Evolutionary conservation across 768 basidiomycete species (phyloP).

Genomic region (Russula emetica): DNA sequence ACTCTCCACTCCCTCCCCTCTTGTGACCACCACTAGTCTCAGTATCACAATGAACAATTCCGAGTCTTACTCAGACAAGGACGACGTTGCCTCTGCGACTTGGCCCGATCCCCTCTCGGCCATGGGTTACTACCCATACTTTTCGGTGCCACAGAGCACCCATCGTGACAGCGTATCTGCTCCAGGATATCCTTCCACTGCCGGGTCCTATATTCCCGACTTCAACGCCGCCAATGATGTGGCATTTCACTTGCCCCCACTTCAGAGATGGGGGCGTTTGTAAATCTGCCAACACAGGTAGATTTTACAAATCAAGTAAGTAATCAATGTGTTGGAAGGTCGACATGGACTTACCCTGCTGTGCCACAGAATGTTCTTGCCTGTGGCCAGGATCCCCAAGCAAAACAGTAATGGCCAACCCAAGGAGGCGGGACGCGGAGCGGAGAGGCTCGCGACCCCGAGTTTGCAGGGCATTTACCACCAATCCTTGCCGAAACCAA

Average conservation of each 20-base stretch:
- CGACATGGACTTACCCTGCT: not conserved
- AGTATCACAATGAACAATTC: not conserved
- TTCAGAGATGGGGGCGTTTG: not conserved
- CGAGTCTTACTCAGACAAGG: not conserved
- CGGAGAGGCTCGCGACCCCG: not conserved
- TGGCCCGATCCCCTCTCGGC: not conserved
- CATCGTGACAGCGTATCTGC: not conserved
- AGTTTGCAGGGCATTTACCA: not conserved
- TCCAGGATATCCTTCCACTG: not conserved
- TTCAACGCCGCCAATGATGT: not conserved
- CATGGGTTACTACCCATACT: not conserved
- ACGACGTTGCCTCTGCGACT: not conserved
- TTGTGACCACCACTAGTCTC: not conserved
- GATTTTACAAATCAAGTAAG: not conserved
- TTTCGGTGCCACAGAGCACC: not conserved
- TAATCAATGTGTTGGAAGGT: not conserved
- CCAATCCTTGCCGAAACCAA: not conserved
- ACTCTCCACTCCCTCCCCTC: not conserved
- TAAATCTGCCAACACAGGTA: no score
- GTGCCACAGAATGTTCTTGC: not conserved
- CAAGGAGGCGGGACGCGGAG: constrained; percentile 7
- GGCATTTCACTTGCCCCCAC: not conserved
- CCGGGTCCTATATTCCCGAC: not conserved
- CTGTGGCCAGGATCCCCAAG: not conserved
- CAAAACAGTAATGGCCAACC: not conserved